phyloP scores from a whole-genome alignment of 345 rosid genomes.

The Syzygium aromaticum region DNA sequence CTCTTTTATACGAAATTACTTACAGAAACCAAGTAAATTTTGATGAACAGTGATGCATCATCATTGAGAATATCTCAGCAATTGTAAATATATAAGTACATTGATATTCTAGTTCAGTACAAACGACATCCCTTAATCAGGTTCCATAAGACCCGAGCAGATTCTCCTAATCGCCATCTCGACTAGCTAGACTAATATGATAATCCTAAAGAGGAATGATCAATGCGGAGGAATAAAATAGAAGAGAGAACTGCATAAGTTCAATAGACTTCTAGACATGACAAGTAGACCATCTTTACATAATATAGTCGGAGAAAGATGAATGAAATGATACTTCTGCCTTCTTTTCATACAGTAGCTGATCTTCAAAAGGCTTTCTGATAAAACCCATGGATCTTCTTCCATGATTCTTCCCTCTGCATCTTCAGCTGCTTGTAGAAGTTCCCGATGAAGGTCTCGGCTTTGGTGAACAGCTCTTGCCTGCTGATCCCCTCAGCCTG shows the following conservation, averaged over 20 bases:
- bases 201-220: background rate
- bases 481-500: constrained; percentile 23
- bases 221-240: background rate
- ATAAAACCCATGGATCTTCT: constrained; percentile 39
- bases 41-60: background rate
- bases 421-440: constrained; percentile 63
- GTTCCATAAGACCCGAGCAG: background rate
- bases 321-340: background rate
- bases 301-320: background rate
- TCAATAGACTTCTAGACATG: background rate
- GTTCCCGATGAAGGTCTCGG: constrained; percentile 55
- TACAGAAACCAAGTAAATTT: background rate
- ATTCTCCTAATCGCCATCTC: background rate
- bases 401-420: constrained; percentile 63
- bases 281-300: background rate
- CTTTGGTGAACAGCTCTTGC: constrained; percentile 49
- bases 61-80: background rate
- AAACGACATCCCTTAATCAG: background rate
- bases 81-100: background rate
- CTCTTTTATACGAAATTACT: background rate
- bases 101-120: background rate
- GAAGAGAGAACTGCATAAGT: background rate
- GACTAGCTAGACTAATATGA: background rate
- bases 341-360: background rate
- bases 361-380: constrained; percentile 25